These are phyloP conservation scores for Tilletia walkeri DNA, from an alignment of 1,284 basidiomycete genomes.

Conservation along the genomic window DNA sequence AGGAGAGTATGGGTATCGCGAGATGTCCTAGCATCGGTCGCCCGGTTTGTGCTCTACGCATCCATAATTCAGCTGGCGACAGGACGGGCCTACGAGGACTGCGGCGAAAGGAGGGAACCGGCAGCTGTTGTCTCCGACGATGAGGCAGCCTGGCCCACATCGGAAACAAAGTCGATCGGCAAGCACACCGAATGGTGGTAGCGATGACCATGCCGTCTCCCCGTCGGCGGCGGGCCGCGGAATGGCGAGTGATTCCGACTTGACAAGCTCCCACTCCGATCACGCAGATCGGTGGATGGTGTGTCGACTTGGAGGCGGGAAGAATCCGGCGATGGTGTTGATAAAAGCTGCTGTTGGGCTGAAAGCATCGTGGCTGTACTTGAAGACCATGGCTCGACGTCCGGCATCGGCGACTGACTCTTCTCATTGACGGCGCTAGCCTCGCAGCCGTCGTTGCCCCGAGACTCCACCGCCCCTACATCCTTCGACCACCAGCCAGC, in stretches of 20 bases:
- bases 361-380: not conserved
- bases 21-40: too few species aligned
- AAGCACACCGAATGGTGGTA: constrained; percentile 10
- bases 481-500: not conserved
- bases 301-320: not conserved
- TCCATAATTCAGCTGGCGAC: too few species aligned
- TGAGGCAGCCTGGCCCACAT: too few species aligned
- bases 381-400: not conserved
- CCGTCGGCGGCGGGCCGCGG: not conserved
- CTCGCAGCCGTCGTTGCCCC: not conserved
- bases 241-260: not conserved
- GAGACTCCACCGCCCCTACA: not conserved
- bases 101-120: too few species aligned
- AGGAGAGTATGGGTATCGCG: too few species aligned
- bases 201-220: not conserved
- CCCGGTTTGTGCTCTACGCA: too few species aligned
- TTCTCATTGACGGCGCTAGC: not conserved
- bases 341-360: not conserved
- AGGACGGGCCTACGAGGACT: too few species aligned
- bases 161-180: not conserved
- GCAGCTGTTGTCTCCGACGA: too few species aligned
- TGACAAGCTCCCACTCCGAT: not conserved
- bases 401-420: not conserved
- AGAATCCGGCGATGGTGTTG: not conserved
- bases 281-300: not conserved